Conservation (phyloP, 768 basidiomycete species). For the Lyophyllum shimeji region DNA sequence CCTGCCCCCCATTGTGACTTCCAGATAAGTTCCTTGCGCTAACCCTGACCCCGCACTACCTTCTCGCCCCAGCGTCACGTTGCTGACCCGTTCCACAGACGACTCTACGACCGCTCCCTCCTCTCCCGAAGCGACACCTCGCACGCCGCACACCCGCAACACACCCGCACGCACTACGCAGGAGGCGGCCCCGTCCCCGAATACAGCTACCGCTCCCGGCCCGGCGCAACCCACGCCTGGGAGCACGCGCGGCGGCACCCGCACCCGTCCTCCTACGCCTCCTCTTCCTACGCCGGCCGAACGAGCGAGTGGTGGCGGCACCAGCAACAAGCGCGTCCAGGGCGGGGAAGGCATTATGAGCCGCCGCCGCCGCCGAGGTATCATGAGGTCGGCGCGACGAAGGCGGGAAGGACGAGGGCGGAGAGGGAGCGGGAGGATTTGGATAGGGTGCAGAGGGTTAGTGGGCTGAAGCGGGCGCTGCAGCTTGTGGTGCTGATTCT, state of each 20-base stretch:
- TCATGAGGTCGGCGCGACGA: constrained; percentile 15
- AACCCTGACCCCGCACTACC: neutral
- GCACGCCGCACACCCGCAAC: constrained; percentile 21
- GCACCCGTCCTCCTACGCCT: neutral
- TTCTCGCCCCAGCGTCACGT: neutral
- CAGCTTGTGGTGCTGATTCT: constrained; percentile 25
- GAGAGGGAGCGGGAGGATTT: constrained; percentile 25
- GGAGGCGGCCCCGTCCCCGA: constrained; percentile 15
- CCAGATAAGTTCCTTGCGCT: neutral
- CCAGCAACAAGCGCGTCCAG: constrained; percentile 3
- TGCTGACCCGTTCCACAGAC: constrained; percentile 17
- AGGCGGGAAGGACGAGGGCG: constrained; percentile 16
- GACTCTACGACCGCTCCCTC: constrained; percentile 44
- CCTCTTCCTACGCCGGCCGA: constrained; percentile 16
- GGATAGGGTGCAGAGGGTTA: constrained; percentile 25
- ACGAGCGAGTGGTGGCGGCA: constrained; percentile 10
- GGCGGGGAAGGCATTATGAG: constrained; percentile 9
- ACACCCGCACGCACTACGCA: constrained; percentile 6
- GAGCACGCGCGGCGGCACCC: constrained; percentile 20
- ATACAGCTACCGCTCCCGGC: constrained; percentile 26
- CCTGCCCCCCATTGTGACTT: neutral
- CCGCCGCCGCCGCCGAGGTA: constrained; percentile 6
- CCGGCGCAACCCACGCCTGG: constrained; percentile 36
- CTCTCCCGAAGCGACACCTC: constrained; percentile 14
- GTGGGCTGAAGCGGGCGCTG: constrained; percentile 25